Evolutionary conservation across 192 early-diverging fungal genomes (phyloP).

Genomic region (Gonapodya prolifera): DNA sequence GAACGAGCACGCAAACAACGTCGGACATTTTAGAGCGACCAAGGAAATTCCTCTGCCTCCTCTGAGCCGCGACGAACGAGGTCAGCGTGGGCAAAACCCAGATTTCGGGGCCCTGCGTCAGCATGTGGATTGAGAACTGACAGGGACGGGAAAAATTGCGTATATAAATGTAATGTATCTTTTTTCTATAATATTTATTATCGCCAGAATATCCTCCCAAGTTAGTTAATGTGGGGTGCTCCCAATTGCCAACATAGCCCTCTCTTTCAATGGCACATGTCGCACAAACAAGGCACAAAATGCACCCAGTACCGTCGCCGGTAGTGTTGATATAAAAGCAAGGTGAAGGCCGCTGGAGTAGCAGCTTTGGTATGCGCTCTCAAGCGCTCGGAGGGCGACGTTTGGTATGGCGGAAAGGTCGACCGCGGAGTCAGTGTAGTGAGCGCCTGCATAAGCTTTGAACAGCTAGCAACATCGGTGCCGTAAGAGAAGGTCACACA

Average conservation of each 20-base stretch:
- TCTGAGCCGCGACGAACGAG: too few relatives aligned
- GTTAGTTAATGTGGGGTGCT: too few relatives aligned
- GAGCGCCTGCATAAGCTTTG: background rate
- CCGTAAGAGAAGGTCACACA: background rate
- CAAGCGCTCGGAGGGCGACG: background rate
- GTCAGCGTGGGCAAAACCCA: too few relatives aligned
- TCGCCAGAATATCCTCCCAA: too few relatives aligned
- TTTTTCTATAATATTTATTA: too few relatives aligned
- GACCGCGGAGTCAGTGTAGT: background rate
- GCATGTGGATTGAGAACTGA: too few relatives aligned
- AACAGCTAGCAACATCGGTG: background rate
- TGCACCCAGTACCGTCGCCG: background rate
- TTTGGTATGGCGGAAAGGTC: background rate
- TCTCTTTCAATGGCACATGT: background rate
- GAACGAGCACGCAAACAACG: constrained; percentile 1
- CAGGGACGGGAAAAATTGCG: too few relatives aligned
- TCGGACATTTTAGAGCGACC: background rate
- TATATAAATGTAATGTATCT: too few relatives aligned
- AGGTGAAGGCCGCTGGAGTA: background rate
- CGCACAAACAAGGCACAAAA: background rate
- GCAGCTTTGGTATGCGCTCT: background rate
- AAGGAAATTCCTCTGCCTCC: background rate
- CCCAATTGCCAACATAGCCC: background rate
- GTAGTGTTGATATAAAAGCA: background rate
- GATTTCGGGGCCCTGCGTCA: too few relatives aligned